These are phyloP conservation scores for Trebouxiophyceae sp. DNA, from an alignment of 163 green algal species.

Conservation along the genomic window DNA sequence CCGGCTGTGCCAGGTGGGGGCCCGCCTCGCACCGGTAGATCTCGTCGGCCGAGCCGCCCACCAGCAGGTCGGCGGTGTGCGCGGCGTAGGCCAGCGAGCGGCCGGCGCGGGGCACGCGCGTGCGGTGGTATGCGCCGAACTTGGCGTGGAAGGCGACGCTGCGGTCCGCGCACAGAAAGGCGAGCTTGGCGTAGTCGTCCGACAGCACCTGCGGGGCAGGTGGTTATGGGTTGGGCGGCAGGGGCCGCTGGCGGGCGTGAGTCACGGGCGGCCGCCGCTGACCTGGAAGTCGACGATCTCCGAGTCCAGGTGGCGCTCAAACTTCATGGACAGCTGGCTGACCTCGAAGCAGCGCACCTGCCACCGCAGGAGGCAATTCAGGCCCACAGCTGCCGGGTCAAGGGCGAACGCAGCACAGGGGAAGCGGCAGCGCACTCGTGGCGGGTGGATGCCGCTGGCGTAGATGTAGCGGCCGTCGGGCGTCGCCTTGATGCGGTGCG, in stretches of 20 bases:
- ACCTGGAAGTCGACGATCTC: conserved; percentile 93
- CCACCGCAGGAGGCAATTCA: too few relatives aligned
- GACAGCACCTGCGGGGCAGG: conserved; percentile 60
- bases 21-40: conserved; percentile 52
- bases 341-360: conserved; percentile 90
- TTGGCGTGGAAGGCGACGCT: conserved; percentile 84
- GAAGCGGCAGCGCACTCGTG: conserved; percentile 26
- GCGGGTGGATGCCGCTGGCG: conserved; percentile 81
- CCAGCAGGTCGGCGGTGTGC: conserved; percentile 68
- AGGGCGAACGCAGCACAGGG: background rate
- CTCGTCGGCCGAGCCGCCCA: conserved; percentile 70
- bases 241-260: too few relatives aligned
- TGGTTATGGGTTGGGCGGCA: too few relatives aligned
- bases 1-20: too few relatives aligned
- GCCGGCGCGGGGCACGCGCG: conserved; percentile 62
- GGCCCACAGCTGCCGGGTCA: too few relatives aligned
- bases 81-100: conserved; percentile 78
- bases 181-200: conserved; percentile 94
- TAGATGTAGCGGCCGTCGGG: conserved; percentile 86
- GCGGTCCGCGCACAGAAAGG: conserved; percentile 87
- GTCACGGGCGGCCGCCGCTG: too few relatives aligned
- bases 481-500: conserved; percentile 77
- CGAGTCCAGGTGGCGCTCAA: conserved; percentile 87
- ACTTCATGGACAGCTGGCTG: conserved; percentile 91
- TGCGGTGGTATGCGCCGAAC: conserved; percentile 86